Evolutionary conservation across 1,284 basidiomycete genomes (phyloP).

Genomic region (Cutaneotrichosporon mucoides): DNA sequence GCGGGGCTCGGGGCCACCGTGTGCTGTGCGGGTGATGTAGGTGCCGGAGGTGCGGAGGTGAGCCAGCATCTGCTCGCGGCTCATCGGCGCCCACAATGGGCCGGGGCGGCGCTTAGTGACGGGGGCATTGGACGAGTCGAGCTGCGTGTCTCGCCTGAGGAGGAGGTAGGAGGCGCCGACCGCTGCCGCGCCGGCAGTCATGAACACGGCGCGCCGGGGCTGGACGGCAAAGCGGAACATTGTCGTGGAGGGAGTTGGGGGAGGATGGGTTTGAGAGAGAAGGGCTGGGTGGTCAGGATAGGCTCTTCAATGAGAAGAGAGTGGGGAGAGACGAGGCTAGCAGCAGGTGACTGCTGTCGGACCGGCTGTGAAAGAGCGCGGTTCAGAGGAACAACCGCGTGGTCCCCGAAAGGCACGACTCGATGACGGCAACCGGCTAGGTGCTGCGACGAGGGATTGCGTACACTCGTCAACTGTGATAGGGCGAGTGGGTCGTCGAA

Average conservation of each 20-base stretch:
- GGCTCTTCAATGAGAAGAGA: neutral
- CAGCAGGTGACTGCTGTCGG: neutral
- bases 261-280: neutral
- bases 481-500: no score
- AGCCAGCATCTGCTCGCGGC: conserved; percentile 50
- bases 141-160: neutral
- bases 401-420: neutral
- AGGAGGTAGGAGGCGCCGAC: neutral
- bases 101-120: conserved; percentile 41
- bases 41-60: conserved; percentile 48
- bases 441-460: no score
- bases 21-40: conserved; percentile 34
- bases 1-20: conserved; percentile 36
- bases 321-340: neutral
- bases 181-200: neutral
- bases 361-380: neutral
- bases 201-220: neutral
- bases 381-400: neutral
- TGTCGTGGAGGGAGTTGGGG: neutral
- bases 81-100: conserved; percentile 52
- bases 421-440: no score
- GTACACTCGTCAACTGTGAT: no score
- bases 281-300: neutral
- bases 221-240: conserved; percentile 7
- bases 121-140: conserved; percentile 5